These are phyloP conservation scores for Fabrea salina DNA, from an alignment of 169 alveolate genomes.

Conservation along the genomic window DNA sequence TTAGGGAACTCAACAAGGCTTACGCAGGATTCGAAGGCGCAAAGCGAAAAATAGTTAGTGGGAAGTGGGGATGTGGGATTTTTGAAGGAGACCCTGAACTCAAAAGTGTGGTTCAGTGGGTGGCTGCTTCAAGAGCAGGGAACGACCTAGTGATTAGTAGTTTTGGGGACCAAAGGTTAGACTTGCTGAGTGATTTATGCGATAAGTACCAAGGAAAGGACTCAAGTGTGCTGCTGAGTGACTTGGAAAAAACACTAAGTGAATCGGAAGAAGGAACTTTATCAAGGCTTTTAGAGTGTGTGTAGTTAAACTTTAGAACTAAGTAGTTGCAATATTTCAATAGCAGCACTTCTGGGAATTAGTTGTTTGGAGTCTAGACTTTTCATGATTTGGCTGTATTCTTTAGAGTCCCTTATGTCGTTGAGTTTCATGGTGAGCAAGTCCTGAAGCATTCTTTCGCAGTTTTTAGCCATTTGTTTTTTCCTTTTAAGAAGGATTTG, in stretches of 20 bases:
- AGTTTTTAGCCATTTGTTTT: conserved; percentile 21
- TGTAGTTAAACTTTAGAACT: not conserved
- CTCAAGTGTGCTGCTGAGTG: no score
- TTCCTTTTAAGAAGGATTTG: conserved; percentile 32
- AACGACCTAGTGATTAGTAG: conserved; percentile 27
- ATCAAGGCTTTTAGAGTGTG: not conserved
- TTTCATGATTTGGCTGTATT: not conserved
- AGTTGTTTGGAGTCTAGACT: not conserved
- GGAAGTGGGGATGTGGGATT: conserved; percentile 87
- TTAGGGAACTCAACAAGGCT: conserved; percentile 34
- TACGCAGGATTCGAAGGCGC: not conserved
- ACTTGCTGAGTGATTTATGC: not conserved
- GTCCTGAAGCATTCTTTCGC: conserved; percentile 13
- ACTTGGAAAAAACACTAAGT: no score
- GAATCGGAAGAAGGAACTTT: not conserved
- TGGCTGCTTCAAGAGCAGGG: conserved; percentile 40
- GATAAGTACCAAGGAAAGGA: no score
- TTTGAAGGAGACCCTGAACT: conserved; percentile 61
- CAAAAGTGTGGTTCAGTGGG: conserved; percentile 60
- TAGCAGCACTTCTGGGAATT: not conserved
- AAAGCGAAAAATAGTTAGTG: conserved; percentile 45
- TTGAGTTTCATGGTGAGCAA: not conserved
- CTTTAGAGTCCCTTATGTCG: not conserved
- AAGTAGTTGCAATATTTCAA: not conserved
- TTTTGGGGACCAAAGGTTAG: not conserved